Percentiles rank a stretch among this genome's conserved stretches.
Conservation (phyloP, 345 rosid species). For the Physaria fendleri region DNA sequence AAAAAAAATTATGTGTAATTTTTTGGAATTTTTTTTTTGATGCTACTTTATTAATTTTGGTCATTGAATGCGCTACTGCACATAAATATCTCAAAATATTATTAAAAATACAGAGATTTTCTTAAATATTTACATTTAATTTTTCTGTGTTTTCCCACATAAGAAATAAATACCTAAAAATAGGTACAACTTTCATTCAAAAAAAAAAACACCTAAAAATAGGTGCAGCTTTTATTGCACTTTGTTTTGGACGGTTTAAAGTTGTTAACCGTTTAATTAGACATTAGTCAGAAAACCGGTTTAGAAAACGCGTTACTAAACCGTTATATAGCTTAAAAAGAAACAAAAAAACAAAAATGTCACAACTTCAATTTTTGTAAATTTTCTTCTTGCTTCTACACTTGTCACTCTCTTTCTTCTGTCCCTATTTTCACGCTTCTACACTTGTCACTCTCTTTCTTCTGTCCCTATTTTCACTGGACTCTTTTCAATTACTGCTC, state of each 20-base stretch:
- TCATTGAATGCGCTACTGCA: too few relatives aligned
- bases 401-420: slow-evolving; percentile 30
- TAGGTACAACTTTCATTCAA: slow-evolving; percentile 1
- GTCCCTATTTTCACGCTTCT: slow-evolving; percentile 18
- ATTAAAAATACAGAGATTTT: background rate
- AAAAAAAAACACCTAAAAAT: too few relatives aligned
- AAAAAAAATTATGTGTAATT: too few relatives aligned
- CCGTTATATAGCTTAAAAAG: background rate
- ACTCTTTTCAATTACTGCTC: slow-evolving; percentile 6
- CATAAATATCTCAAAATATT: too few relatives aligned
- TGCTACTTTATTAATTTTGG: too few relatives aligned
- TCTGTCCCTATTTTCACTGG: slow-evolving; percentile 23
- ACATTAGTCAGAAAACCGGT: slow-evolving; percentile 12
- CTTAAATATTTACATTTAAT: background rate
- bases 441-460: slow-evolving; percentile 30
- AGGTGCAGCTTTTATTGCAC: background rate
- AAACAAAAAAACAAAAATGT: background rate
- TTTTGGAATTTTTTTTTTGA: too few relatives aligned
- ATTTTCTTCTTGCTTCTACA: slow-evolving; percentile 19
- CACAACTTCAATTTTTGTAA: slow-evolving; percentile 20
- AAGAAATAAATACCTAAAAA: background rate
- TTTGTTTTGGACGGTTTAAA: too few relatives aligned
- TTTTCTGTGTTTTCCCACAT: background rate
- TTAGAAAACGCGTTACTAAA: slow-evolving; percentile 24
- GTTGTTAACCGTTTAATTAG: slow-evolving; percentile 25